A percentile compares a stretch with the other conserved stretches of the same genome.
Evolutionary conservation across 805 yeast species (phyloP).

Genomic region (Schizosaccharomyces pombe): ASM294v3 CU329670.1:4169501-4170000

Average conservation of each 20-base stretch:
- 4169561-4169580: conserved; percentile 41
- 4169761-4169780: neutral
- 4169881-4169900: conserved; percentile 1
- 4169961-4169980: neutral
- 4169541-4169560: conserved; percentile 47
- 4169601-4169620: conserved; percentile 42
- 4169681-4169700: neutral
- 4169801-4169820: neutral
- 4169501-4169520: conserved; percentile 15
- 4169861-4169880: neutral
- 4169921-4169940: neutral
- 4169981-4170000: too few species aligned
- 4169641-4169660: neutral
- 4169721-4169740: neutral
- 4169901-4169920: neutral
- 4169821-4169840: neutral
- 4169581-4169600: conserved; percentile 63
- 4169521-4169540: conserved; percentile 29
- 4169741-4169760: neutral
- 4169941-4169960: conserved; percentile 1
- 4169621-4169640: conserved; percentile 11
- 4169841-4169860: neutral
- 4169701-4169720: neutral
- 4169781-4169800: neutral
- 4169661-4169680: neutral